A percentile compares a stretch with the other conserved stretches of the same genome.
Conservation (phyloP, 2,329 filamentous ascomycete species). For the Chalara sp. region DNA sequence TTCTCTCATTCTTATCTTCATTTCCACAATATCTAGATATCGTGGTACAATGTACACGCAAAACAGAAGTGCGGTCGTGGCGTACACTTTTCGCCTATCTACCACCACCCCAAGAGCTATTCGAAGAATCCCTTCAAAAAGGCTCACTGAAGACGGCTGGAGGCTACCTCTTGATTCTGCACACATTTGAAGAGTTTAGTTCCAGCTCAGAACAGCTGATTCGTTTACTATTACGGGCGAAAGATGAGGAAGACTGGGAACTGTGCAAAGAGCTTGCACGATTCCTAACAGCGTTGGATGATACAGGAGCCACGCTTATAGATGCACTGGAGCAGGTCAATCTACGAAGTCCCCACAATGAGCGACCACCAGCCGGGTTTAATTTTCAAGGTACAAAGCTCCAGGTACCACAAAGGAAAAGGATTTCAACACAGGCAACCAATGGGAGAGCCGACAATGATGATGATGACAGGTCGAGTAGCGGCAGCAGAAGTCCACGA, state of each 20-base stretch:
- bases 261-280: slow-evolving; percentile 89
- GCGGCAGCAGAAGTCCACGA: slow-evolving; percentile 16
- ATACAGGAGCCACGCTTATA: slow-evolving; percentile 71
- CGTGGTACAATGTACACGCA: slow-evolving; percentile 92
- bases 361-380: slow-evolving; percentile 28
- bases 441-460: slow-evolving; percentile 30
- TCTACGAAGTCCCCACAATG: slow-evolving; percentile 29
- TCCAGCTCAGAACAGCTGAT: slow-evolving; percentile 72
- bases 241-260: slow-evolving; percentile 85
- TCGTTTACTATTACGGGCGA: slow-evolving; percentile 72
- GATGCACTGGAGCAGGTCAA: slow-evolving; percentile 62
- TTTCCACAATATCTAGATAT: slow-evolving; percentile 89
- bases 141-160: slow-evolving; percentile 90
- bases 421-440: slow-evolving; percentile 9
- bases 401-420: slow-evolving; percentile 19
- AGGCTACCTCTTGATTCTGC: slow-evolving; percentile 90
- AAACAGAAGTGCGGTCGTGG: slow-evolving; percentile 94
- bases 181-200: slow-evolving; percentile 68
- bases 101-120: slow-evolving; percentile 83
- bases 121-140: slow-evolving; percentile 82
- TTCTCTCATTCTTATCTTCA: slow-evolving; percentile 59
- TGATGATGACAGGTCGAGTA: slow-evolving; percentile 22
- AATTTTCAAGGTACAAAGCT: slow-evolving; percentile 31
- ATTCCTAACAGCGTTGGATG: slow-evolving; percentile 91
- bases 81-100: slow-evolving; percentile 87